Evolutionary conservation across 306 rosid genomes (phyloP), one percentile per base, ranked within the genome.

Genomic region (Pterocarpus santalinus): DNA sequence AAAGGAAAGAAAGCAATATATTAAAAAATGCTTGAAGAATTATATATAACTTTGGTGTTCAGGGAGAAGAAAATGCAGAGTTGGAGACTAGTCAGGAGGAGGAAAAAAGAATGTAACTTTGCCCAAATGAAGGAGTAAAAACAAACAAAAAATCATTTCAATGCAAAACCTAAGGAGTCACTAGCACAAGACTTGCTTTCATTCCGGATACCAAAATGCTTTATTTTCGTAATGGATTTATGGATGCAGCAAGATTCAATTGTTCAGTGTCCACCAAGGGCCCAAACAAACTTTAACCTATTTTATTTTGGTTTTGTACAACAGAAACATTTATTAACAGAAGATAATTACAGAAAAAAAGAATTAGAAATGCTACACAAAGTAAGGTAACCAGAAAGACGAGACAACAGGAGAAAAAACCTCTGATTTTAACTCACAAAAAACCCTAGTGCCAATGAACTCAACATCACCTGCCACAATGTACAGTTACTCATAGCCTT

Each of bases 1-100:
- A 16, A 77, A 86, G 81, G 80, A 61, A 64, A 80, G 28, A 39
- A 66, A 47, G 70, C 58, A 72, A 66, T 49, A 47, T 63, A 71
- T 30, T 17, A 71, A 38, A 67, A 55, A 34, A 77, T 56, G n/a
- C 7, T 53, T 49, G 36, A 69, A 69, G 12, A 77, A 22, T 22
- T 10, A 66, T 38, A 39, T 72, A 38, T 34, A 55, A 46, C 38
- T 4, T 15, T 49, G n/a, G 70, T n/a, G 17, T 34, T 2, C 1
- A 43, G 32, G 67, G 15, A 63, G 47, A 43, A 72, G 10, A 80
- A 64, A 63, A 64, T 1, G 33, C 22, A 36, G 43, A 2, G 57
- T 5, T 44, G 51, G 22, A 13, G 8, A 5, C 8, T n/a, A 9
- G 13, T 13, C 7, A 12, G 58, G 2, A 36, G 53, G 12, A 4